Evolutionary conservation across 1,284 basidiomycete species (phyloP), one percentile per base, ranked within the genome.

Genomic region (Polyporus tsugae): DNA sequence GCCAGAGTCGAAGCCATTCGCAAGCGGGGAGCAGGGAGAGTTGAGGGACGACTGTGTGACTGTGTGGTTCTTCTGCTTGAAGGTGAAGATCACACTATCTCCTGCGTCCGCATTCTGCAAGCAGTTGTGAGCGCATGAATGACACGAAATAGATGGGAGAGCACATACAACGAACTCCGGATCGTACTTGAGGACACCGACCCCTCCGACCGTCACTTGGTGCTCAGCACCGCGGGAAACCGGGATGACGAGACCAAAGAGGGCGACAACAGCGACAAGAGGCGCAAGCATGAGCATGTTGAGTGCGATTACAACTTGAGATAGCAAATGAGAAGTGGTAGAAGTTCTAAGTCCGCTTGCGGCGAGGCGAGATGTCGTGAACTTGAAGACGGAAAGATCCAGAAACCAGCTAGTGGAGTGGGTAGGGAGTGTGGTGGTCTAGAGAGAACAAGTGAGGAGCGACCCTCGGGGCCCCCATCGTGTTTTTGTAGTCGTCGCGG

Each of bases 21-120:
- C 66, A 10, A 78, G 66, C 13, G 78, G 78, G 0, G 77, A 68
- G 72, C 89, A 91, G 1, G 90, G 90, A 11, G 75, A 78, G 1
- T 78, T 79, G 33, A 91, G 82, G 2, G 86, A 82, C 2, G 88
- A 89, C 70, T 90, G 89, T 0, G 89, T 89, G 29, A 82, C 85
- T 7, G 89, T 90, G 74, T 91, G 89, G 76, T 90, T 91, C 76
- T 89, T 86, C 76, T 87, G 86, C 74, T 82, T 75, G 80, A 90
- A 89, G 19, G 77, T 81, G 75, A 90, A 90, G 36, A 78, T 69
- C n/a, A 90, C 78, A 6, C 76, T 73, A 70, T 90, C 88, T 17
- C 87, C 87, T 22, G 74, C 46, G 42, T 78, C 77, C 4, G 87
- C 87, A 67, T 76, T 84, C 86, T 88, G 64, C 3, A 49, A 35